A percentile compares a stretch with the other conserved stretches of the same genome.
Evolutionary conservation across 2,329 filamentous ascomycete species (phyloP).

Genomic region (Beauveria sp.): DNA sequence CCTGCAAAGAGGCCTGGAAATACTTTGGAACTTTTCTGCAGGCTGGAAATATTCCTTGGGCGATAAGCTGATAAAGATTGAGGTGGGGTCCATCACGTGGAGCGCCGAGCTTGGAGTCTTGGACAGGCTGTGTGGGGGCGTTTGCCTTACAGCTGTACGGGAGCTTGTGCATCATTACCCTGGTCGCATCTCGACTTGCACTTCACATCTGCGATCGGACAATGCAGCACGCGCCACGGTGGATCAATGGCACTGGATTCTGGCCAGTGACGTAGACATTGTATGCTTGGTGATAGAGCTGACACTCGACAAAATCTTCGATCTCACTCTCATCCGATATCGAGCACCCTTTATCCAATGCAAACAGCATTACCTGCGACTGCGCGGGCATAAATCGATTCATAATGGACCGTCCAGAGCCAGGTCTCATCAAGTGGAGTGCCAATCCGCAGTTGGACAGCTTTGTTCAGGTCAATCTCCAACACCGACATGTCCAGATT

Average conservation of each 20-base stretch:
- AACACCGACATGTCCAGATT: constrained; percentile 54
- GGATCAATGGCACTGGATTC: constrained; percentile 6
- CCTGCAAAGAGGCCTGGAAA: neutral
- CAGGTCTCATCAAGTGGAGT: constrained; percentile 60
- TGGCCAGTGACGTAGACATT: constrained; percentile 5
- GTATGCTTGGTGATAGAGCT: neutral
- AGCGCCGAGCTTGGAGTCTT: neutral
- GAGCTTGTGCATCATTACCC: constrained; percentile 6
- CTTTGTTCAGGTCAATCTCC: constrained; percentile 59
- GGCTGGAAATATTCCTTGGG: constrained; percentile 3
- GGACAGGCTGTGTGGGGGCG: neutral
- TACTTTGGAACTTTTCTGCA: neutral
- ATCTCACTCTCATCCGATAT: neutral
- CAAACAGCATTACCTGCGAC: neutral
- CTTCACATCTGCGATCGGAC: neutral
- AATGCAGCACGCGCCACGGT: constrained; percentile 3
- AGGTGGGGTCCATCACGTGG: constrained; percentile 10
- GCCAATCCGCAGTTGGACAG: constrained; percentile 50
- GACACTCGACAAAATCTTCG: neutral
- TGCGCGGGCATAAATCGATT: neutral
- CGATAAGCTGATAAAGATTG: constrained; percentile 13
- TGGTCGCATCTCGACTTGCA: constrained; percentile 1
- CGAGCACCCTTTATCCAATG: neutral
- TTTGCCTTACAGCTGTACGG: neutral
- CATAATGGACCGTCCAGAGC: constrained; percentile 50